A percentile compares a stretch with the other conserved stretches of the same genome.
Evolutionary conservation across 2,329 filamentous ascomycete species (phyloP).

Genomic region (Lasiodiplodia citricola): DNA sequence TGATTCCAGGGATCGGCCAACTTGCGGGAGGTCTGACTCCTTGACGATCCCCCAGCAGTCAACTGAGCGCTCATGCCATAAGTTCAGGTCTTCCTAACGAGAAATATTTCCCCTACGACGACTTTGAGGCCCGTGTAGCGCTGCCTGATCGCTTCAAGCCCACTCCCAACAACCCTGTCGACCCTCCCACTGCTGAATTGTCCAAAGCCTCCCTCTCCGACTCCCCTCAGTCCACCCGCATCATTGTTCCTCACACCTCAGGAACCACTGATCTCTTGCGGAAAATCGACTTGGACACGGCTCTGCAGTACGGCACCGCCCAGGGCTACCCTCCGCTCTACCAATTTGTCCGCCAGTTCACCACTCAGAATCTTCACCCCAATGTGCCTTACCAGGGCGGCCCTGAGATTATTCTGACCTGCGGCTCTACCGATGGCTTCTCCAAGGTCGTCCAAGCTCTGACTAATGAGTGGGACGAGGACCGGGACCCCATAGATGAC

Average conservation of each 20-base stretch:
- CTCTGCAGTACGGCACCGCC: constrained; percentile 85
- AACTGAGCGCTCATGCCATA: constrained; percentile 28
- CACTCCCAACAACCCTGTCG: constrained; percentile 66
- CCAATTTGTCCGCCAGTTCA: constrained; percentile 79
- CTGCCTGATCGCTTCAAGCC: constrained; percentile 75
- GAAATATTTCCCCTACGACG: constrained; percentile 87
- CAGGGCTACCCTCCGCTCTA: constrained; percentile 80
- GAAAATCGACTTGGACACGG: constrained; percentile 80
- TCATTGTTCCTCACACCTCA: constrained; percentile 75
- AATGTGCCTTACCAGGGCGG: constrained; percentile 78
- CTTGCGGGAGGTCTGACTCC: constrained; percentile 60
- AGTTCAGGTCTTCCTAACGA: constrained; percentile 77
- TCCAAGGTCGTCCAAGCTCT: constrained; percentile 77
- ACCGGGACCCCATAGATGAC: constrained; percentile 68
- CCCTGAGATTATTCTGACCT: constrained; percentile 78
- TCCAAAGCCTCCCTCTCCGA: constrained; percentile 40
- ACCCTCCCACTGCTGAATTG: constrained; percentile 43
- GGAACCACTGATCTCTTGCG: constrained; percentile 62
- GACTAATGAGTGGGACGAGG: constrained; percentile 74
- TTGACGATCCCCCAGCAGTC: neutral
- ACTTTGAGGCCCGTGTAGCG: constrained; percentile 81
- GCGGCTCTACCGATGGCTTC: constrained; percentile 85
- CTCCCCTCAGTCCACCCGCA: constrained; percentile 49
- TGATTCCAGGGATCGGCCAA: constrained; percentile 65
- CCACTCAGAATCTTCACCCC: constrained; percentile 76